Evolutionary conservation across 1,284 basidiomycete species (phyloP).

Genomic region (Rhodotorula sp.): DNA sequence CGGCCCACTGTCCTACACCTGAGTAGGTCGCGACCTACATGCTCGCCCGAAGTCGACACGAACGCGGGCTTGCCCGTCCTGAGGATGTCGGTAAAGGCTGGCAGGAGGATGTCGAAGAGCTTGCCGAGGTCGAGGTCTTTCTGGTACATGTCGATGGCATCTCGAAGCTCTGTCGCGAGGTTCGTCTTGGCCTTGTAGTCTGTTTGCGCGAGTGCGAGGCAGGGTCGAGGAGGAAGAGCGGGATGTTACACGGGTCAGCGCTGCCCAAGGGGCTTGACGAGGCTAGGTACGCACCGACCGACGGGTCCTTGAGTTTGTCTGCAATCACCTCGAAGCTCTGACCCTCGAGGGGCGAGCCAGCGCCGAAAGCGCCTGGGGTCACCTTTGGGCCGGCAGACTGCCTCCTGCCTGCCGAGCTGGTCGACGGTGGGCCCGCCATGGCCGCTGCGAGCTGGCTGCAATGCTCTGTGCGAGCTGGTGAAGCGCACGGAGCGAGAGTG

Average conservation of each 20-base stretch:
- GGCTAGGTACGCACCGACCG: neutral
- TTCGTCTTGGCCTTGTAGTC: slow-evolving; percentile 56
- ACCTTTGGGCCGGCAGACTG: slow-evolving; percentile 2
- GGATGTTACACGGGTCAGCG: neutral
- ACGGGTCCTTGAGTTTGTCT: slow-evolving; percentile 18
- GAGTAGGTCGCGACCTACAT: slow-evolving; percentile 46
- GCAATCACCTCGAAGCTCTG: slow-evolving; percentile 30
- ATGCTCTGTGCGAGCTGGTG: neutral
- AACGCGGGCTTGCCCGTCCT: slow-evolving; percentile 73
- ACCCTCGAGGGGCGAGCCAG: slow-evolving; percentile 20
- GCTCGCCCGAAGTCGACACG: slow-evolving; percentile 75
- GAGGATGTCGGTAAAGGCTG: slow-evolving; percentile 74
- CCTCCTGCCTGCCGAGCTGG: slow-evolving; percentile 15
- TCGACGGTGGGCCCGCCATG: slow-evolving; percentile 31
- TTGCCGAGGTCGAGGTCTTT: slow-evolving; percentile 76
- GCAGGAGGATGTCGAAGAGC: slow-evolving; percentile 61
- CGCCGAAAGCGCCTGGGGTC: slow-evolving; percentile 21
- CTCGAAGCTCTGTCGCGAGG: slow-evolving; percentile 75
- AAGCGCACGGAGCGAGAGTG: no score
- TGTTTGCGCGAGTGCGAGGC: neutral
- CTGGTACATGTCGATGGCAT: slow-evolving; percentile 74
- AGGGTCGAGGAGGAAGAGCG: neutral
- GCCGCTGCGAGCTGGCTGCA: neutral
- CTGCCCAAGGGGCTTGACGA: neutral
- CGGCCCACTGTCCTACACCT: neutral